Evolutionary conservation across 345 rosid genomes (phyloP).

Genomic region (Pseudoturritis turrita): DNA sequence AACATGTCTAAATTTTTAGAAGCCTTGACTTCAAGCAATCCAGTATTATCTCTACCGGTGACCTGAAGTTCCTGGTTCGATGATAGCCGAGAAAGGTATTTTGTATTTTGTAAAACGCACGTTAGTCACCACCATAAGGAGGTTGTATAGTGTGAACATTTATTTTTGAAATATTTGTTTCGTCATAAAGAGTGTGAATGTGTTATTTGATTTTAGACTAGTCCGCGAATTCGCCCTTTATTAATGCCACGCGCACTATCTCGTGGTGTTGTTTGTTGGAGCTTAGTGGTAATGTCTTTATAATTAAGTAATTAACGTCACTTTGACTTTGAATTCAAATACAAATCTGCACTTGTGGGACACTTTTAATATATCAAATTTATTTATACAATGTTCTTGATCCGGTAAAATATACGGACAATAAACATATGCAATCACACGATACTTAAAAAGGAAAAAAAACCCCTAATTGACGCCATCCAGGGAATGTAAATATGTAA

Average conservation of each 20-base stretch:
- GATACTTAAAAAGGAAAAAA: neutral
- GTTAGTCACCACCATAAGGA: neutral
- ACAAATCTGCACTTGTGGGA: no score
- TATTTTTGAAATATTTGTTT: neutral
- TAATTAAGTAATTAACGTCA: neutral
- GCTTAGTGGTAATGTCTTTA: slow-evolving; percentile 16
- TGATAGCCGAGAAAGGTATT: neutral
- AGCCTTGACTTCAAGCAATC: neutral
- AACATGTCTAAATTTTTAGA: neutral
- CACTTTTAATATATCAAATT: no score
- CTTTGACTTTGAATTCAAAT: neutral
- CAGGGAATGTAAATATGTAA: neutral
- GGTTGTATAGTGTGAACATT: slow-evolving; percentile 16
- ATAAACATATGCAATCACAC: neutral
- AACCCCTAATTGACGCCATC: no score
- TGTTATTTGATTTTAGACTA: neutral
- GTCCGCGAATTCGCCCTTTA: slow-evolving; percentile 9
- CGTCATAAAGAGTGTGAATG: slow-evolving; percentile 8
- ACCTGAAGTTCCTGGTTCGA: neutral
- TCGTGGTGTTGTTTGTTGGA: neutral
- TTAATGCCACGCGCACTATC: slow-evolving; percentile 1
- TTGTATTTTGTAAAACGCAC: neutral
- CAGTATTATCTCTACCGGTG: neutral
- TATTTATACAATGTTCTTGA: no score
- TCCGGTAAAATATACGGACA: neutral